A percentile compares a stretch with the other conserved stretches of the same genome.
These are phyloP conservation scores for Cystobasidium slooffiae DNA, from an alignment of 1,284 basidiomycete species.

Conservation along the genomic window DNA sequence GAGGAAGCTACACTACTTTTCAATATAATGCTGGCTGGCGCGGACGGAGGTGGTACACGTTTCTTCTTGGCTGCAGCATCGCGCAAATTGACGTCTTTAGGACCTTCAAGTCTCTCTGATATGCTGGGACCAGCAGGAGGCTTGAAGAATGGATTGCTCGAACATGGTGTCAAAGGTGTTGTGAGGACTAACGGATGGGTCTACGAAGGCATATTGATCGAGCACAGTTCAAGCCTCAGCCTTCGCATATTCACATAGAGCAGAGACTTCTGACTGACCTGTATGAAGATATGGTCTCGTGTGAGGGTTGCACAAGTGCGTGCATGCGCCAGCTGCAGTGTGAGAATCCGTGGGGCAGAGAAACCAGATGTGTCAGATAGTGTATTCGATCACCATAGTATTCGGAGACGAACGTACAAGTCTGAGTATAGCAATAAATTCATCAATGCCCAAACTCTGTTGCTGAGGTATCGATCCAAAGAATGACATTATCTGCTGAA, in stretches of 20 bases:
- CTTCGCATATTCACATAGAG: neutral
- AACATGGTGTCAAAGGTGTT: neutral
- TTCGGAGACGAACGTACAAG: conserved; percentile 14
- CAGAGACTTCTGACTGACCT: neutral
- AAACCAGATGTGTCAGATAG: neutral
- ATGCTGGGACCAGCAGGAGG: neutral
- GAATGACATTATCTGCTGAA: conserved; percentile 36
- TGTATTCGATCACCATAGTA: neutral
- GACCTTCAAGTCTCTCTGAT: neutral
- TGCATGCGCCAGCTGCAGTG: conserved; percentile 33
- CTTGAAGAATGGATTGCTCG: conserved; percentile 31
- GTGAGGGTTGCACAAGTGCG: conserved; percentile 30
- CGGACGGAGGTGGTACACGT: conserved; percentile 9
- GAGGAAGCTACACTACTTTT: neutral
- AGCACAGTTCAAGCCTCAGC: neutral
- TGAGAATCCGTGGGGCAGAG: neutral
- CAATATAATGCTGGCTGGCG: neutral
- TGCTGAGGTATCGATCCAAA: conserved; percentile 40
- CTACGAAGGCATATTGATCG: neutral
- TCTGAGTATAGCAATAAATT: conserved; percentile 41
- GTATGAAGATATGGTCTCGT: conserved; percentile 43
- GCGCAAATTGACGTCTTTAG: conserved; percentile 4
- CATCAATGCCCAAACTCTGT: conserved; percentile 37
- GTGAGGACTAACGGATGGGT: conserved; percentile 40
- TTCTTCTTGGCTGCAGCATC: conserved; percentile 36